phyloP scores from a whole-genome alignment of 1,284 basidiomycete genomes.

The Apiotrichum laibachii region DNA sequence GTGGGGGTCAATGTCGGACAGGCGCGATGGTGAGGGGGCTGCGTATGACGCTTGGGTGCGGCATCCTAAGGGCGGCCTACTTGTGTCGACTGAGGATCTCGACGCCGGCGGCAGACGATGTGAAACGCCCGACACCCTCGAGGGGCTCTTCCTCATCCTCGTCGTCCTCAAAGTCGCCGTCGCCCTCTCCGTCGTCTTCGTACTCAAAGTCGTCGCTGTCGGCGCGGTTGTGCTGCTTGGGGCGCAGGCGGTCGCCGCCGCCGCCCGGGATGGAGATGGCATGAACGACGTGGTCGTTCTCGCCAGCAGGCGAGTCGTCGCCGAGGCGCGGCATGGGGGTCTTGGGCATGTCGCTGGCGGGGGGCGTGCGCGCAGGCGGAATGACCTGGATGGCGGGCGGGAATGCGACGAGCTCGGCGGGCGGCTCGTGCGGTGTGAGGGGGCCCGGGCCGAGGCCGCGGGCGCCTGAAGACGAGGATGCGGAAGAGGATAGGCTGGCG shows the following conservation, averaged over 20 bases:
- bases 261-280: conserved; percentile 17
- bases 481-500: conserved; percentile 10
- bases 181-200: conserved; percentile 35
- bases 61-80: background rate
- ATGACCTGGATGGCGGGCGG: conserved; percentile 7
- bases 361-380: background rate
- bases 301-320: background rate
- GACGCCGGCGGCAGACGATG: conserved; percentile 45
- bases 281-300: conserved; percentile 18
- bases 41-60: background rate
- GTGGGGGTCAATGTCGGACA: background rate
- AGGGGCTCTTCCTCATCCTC: conserved; percentile 41
- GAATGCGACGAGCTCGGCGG: conserved; percentile 10
- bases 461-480: conserved; percentile 5
- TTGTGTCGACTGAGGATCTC: conserved; percentile 48
- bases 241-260: conserved; percentile 8
- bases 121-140: conserved; percentile 18
- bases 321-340: conserved; percentile 7
- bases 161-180: conserved; percentile 41
- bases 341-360: background rate
- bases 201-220: conserved; percentile 30
- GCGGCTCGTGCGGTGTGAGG: conserved; percentile 14
- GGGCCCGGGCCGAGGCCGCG: conserved; percentile 5
- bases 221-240: conserved; percentile 15
- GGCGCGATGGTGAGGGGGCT: background rate